Conservation (phyloP, 2,329 filamentous ascomycete species). For the Emericellopsis cladophorae region DNA sequence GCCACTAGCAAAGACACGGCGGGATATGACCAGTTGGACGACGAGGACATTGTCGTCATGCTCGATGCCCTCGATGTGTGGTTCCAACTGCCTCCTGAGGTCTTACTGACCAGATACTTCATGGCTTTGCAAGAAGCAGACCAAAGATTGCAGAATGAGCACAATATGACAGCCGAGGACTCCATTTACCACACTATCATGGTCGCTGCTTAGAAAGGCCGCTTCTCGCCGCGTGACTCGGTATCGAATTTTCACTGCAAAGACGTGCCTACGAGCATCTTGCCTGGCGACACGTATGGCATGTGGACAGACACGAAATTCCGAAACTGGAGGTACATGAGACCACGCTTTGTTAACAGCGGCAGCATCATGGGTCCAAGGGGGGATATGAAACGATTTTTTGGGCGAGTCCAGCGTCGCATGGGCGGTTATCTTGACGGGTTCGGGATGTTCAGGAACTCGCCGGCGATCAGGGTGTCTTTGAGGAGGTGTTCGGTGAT, state of each 20-base stretch:
- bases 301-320: constrained; percentile 6
- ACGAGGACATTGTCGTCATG: constrained; percentile 9
- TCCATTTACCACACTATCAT: constrained; percentile 10
- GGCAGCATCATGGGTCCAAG: constrained; percentile 16
- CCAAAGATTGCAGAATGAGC: background rate
- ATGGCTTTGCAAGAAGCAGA: constrained; percentile 7
- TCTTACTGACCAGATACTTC: constrained; percentile 10
- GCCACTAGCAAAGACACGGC: background rate
- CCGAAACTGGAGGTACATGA: constrained; percentile 3
- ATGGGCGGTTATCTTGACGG: too few species aligned
- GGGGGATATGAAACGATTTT: constrained; percentile 12
- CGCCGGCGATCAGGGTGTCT: constrained; percentile 16
- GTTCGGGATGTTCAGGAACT: constrained; percentile 3
- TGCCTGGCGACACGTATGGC: constrained; percentile 10
- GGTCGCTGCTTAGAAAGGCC: constrained; percentile 10
- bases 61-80: constrained; percentile 14
- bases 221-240: constrained; percentile 5
- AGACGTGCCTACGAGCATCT: constrained; percentile 9
- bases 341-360: constrained; percentile 16
- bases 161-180: background rate
- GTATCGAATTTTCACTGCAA: constrained; percentile 11
- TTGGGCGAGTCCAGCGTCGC: constrained; percentile 5
- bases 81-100: constrained; percentile 13
- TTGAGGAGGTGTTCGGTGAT: constrained; percentile 17
- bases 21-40: background rate